Evolutionary conservation across 2,329 filamentous ascomycete genomes (phyloP).

Genomic region (Aspergillus tanneri): DNA sequence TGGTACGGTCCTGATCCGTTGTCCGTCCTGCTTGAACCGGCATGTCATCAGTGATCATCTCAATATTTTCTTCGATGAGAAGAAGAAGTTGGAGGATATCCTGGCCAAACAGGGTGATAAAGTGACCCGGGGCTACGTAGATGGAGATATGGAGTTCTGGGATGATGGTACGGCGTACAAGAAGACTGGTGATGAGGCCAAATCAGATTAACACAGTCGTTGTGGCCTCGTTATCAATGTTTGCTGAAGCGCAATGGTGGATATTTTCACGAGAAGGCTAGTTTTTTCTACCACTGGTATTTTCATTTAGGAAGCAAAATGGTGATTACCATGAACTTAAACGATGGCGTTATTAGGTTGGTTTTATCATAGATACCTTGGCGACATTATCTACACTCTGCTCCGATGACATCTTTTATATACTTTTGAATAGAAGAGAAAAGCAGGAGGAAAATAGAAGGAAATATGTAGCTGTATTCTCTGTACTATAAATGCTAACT

Average conservation of each 20-base stretch:
- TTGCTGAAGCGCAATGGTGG: no score
- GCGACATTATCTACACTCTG: constrained; percentile 21
- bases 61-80: constrained; percentile 53
- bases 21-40: constrained; percentile 78
- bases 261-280: no score
- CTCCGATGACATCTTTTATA: constrained; percentile 26
- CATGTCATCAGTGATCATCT: constrained; percentile 93
- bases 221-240: no score
- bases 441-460: neutral
- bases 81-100: constrained; percentile 46
- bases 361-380: constrained; percentile 14
- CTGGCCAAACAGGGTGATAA: constrained; percentile 58
- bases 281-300: no score
- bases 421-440: neutral
- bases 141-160: constrained; percentile 93
- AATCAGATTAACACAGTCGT: no score
- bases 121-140: constrained; percentile 72
- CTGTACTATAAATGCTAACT: constrained; percentile 10
- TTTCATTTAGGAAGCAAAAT: constrained; percentile 7
- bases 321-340: constrained; percentile 7
- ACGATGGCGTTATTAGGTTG: constrained; percentile 3
- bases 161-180: constrained; percentile 61
- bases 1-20: constrained; percentile 84
- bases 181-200: constrained; percentile 19
- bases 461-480: no score